phyloP scores from a whole-genome alignment of 768 basidiomycete genomes.

The Punctularia strigosozonata region DNA sequence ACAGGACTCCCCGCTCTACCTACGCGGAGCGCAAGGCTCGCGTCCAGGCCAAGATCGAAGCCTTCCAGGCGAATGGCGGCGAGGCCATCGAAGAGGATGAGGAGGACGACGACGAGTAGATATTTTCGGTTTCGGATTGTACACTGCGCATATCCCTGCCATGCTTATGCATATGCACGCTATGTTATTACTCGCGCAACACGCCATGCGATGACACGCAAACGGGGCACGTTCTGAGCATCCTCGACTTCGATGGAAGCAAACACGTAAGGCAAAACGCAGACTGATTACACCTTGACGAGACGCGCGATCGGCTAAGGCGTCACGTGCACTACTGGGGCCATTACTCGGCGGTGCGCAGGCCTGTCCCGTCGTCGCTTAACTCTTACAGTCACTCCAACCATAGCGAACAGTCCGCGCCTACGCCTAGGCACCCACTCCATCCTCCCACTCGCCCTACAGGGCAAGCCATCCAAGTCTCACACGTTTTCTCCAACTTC shows the following conservation, averaged over 20 bases:
- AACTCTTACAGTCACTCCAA: too few species aligned
- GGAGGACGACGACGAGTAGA: conserved; percentile 57
- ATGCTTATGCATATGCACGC: background rate
- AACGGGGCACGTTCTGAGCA: too few species aligned
- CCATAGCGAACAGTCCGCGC: conserved; percentile 41
- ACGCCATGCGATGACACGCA: too few species aligned
- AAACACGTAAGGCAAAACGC: too few species aligned
- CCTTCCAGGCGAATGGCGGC: conserved; percentile 65
- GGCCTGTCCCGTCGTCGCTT: too few species aligned
- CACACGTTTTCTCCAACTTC: conserved; percentile 26
- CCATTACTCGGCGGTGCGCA: too few species aligned
- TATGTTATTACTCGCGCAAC: background rate
- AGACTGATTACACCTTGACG: too few species aligned
- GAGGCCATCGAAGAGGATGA: conserved; percentile 27
- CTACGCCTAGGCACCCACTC: conserved; percentile 44
- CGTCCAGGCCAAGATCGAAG: conserved; percentile 83
- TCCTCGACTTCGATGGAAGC: too few species aligned
- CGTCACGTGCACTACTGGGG: too few species aligned
- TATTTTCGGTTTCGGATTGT: conserved; percentile 1
- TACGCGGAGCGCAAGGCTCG: conserved; percentile 64
- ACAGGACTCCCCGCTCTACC: conserved; percentile 57
- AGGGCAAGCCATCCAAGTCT: conserved; percentile 60
- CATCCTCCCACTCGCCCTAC: conserved; percentile 72
- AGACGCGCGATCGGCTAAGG: too few species aligned
- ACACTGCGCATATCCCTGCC: conserved; percentile 2